Conservation (phyloP, 345 rosid species). For the Rhodomyrtus tomentosa region DNA sequence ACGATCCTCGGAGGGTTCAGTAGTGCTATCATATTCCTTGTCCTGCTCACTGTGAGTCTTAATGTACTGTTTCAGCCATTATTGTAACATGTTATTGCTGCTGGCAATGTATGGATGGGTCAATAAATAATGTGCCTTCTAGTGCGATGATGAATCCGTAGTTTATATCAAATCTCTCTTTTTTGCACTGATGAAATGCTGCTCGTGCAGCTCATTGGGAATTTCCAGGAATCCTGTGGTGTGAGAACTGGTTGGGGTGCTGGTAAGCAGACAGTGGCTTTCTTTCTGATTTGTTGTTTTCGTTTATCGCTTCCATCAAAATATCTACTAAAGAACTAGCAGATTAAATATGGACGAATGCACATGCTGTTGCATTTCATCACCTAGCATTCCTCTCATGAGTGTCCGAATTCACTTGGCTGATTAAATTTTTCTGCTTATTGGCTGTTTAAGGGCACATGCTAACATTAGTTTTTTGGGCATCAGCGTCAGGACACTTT, state of each 20-base stretch:
- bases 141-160: not conserved
- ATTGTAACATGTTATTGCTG: not conserved
- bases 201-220: conserved; percentile 75
- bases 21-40: conserved; percentile 75
- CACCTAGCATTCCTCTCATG: not conserved
- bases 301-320: not conserved
- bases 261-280: conserved; percentile 28
- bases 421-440: not conserved
- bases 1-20: conserved; percentile 89
- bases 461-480: not conserved
- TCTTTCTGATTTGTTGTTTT: not conserved
- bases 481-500: not conserved
- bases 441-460: not conserved
- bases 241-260: conserved; percentile 90
- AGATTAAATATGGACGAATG: not conserved
- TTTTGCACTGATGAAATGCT: not conserved
- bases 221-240: conserved; percentile 77
- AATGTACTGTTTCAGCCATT: not conserved
- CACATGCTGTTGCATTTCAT: not conserved
- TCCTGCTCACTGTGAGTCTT: conserved; percentile 59
- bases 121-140: not conserved
- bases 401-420: not conserved
- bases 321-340: not conserved
- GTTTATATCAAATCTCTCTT: not conserved
- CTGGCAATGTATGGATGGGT: not conserved